Base-by-base conservation (phyloP, 352 stramenopile species). In the Globisporangium cylindrosporum region DNA sequence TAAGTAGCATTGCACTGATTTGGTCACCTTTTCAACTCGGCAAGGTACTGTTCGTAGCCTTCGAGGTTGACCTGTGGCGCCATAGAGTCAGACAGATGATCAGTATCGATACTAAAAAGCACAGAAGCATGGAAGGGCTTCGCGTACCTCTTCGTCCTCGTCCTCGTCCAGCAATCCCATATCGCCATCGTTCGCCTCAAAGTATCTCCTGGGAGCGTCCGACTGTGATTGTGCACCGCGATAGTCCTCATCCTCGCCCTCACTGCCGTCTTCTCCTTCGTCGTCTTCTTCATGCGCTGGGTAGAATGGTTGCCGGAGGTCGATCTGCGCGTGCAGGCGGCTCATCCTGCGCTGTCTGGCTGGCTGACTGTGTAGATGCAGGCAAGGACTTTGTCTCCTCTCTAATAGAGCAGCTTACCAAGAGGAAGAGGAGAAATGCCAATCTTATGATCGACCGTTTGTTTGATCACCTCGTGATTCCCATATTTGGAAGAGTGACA, bases 1-100 rank as follows among this genome's bases (percentile, higher is more conserved):
- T 10, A 14, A 8, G 34, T 4, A 14, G 4, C 5, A 41, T 41
- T 41, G 3, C 34, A 41, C 14, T 41, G 34, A 41, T 14, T 10
- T 34, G 27, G 63, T 62, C 56, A 89, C 82, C 71, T 74, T 74
- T 79, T 77, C 34, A 89, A 77, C 10, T 81, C 77, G 15, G 74
- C 64, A 14, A 86, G 72, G 59, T 89, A 91, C 18, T 78, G 75
- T 60, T 91, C 82, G 32, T 89, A 89, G 54, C 73, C 74, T 41
- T 91, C 82, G 29, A 91, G 73, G 46, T 91, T 75, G 46, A 91
- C 75, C 82, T 91, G 54, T 22, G 29, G 25, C 27, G 25, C 27
- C 25, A 38, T 25, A 38, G 4, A 38, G 20, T 3, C 46, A n/a
- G 25, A 8, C 14, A n/a, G 41, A 48, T 4, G 8, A 48, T 48